A percentile compares a stretch with the other conserved stretches of the same genome.
phyloP scores from a whole-genome alignment of 164 flowering plant species.

The Saururus chinensis region DNA sequence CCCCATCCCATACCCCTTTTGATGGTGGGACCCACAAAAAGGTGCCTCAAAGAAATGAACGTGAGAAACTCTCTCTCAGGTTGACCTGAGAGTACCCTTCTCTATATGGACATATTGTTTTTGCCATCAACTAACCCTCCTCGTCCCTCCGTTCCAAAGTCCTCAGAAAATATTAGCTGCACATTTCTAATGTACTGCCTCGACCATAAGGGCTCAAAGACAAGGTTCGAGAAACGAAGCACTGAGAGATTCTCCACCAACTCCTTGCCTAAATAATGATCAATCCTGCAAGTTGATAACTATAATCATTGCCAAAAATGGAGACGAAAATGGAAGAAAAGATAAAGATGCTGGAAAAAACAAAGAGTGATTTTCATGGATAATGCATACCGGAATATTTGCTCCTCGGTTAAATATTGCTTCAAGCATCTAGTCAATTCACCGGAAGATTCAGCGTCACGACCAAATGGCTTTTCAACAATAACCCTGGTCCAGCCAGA shows the following conservation, averaged over 20 bases:
- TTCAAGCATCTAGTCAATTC: constrained; percentile 62
- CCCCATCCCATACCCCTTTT: too few relatives aligned
- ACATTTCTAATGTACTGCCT: constrained; percentile 79
- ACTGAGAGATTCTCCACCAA: constrained; percentile 82
- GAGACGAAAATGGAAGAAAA: neutral
- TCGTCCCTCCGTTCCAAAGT: constrained; percentile 81
- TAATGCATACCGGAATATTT: constrained; percentile 63
- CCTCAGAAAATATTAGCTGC: constrained; percentile 83
- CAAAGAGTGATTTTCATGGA: neutral
- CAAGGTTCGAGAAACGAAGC: constrained; percentile 89
- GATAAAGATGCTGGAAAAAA: neutral
- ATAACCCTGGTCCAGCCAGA: constrained; percentile 89
- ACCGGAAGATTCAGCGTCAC: constrained; percentile 63
- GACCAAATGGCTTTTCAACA: constrained; percentile 93
- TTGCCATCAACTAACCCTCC: constrained; percentile 52
- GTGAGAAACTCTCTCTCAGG: too few relatives aligned
- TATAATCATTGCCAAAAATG: neutral
- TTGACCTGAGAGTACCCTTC: too few relatives aligned
- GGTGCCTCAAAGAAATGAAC: too few relatives aligned
- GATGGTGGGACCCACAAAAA: too few relatives aligned
- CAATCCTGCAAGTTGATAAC: constrained; percentile 41
- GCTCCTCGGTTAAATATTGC: constrained; percentile 70
- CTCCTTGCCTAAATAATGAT: constrained; percentile 85
- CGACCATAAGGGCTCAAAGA: constrained; percentile 87
- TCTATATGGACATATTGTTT: too few relatives aligned